Percentiles rank a stretch among this genome's conserved stretches.
These are phyloP conservation scores for Ambrosiella beaveri DNA, from an alignment of 2,329 filamentous ascomycete genomes.

Conservation along the genomic window DNA sequence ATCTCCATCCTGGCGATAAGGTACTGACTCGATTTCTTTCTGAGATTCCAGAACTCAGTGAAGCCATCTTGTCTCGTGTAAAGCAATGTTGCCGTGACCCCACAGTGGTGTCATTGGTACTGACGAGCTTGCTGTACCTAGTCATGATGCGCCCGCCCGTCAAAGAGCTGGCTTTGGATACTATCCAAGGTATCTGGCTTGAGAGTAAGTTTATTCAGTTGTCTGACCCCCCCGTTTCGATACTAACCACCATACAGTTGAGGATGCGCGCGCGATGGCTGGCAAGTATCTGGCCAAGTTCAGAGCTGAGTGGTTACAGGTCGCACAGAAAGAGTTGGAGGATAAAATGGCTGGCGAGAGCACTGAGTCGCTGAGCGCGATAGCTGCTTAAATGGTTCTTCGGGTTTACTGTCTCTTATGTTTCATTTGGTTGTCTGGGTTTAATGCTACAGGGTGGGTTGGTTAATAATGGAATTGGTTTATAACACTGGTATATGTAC, in stretches of 20 bases:
- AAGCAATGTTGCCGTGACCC: conserved; percentile 50
- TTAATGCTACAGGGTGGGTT: background rate
- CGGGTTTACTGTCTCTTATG: background rate
- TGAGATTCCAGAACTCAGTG: conserved; percentile 69
- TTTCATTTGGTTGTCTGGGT: background rate
- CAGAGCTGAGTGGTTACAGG: conserved; percentile 35
- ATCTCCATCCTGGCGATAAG: conserved; percentile 81
- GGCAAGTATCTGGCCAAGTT: conserved; percentile 45
- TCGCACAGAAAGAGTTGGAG: conserved; percentile 1
- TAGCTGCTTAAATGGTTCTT: background rate
- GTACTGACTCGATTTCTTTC: conserved; percentile 79
- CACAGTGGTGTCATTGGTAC: conserved; percentile 42
- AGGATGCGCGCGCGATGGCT: conserved; percentile 45
- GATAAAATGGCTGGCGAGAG: background rate
- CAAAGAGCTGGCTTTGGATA: conserved; percentile 44
- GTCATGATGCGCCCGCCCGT: conserved; percentile 51
- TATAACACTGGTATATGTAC: no score
- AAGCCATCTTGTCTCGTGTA: conserved; percentile 54
- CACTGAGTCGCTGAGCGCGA: background rate
- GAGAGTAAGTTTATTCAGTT: conserved; percentile 34
- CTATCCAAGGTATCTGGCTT: conserved; percentile 48
- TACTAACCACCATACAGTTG: conserved; percentile 25
- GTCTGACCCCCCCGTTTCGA: background rate
- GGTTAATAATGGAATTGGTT: no score
- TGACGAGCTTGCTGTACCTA: conserved; percentile 48